Conservation (phyloP, 164 flowering plant genomes). For the Stephania japonica region DNA sequence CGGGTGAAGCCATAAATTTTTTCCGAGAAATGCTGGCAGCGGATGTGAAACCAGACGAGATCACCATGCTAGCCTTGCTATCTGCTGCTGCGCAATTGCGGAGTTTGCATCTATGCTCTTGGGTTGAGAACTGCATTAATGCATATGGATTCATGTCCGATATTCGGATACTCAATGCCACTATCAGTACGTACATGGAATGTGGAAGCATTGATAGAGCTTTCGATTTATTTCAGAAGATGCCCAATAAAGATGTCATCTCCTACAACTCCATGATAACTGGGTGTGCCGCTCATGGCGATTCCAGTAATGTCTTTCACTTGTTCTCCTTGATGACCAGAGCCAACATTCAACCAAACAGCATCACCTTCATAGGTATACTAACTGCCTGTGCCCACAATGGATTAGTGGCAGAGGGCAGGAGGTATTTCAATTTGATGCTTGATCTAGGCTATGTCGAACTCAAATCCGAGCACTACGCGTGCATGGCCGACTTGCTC, state of each 20-base stretch:
- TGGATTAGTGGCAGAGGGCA: slow-evolving; percentile 20
- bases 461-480: slow-evolving; percentile 15
- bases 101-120: slow-evolving; percentile 9
- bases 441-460: slow-evolving; percentile 10
- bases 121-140: slow-evolving; percentile 12
- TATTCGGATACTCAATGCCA: slow-evolving; percentile 9
- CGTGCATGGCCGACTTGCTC: slow-evolving; percentile 21
- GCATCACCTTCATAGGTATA: slow-evolving; percentile 14
- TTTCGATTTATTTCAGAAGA: slow-evolving; percentile 6
- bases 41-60: slow-evolving; percentile 6
- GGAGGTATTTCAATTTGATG: slow-evolving; percentile 14
- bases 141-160: slow-evolving; percentile 10
- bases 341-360: slow-evolving; percentile 14
- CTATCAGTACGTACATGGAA: slow-evolving; percentile 16
- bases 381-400: slow-evolving; percentile 16
- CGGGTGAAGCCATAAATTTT: slow-evolving; percentile 13
- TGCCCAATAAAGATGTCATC: slow-evolving; percentile 10
- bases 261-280: slow-evolving; percentile 20
- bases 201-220: slow-evolving; percentile 15
- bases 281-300: slow-evolving; percentile 21
- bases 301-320: slow-evolving; percentile 7
- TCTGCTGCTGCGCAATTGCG: slow-evolving; percentile 13
- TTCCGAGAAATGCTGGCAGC: slow-evolving; percentile 14
- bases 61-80: slow-evolving; percentile 10
- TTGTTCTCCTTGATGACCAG: slow-evolving; percentile 15